Percentiles rank a stretch among this genome's conserved stretches.
Conservation (phyloP, 257 asterid species). For the Mentha longifolia region DNA sequence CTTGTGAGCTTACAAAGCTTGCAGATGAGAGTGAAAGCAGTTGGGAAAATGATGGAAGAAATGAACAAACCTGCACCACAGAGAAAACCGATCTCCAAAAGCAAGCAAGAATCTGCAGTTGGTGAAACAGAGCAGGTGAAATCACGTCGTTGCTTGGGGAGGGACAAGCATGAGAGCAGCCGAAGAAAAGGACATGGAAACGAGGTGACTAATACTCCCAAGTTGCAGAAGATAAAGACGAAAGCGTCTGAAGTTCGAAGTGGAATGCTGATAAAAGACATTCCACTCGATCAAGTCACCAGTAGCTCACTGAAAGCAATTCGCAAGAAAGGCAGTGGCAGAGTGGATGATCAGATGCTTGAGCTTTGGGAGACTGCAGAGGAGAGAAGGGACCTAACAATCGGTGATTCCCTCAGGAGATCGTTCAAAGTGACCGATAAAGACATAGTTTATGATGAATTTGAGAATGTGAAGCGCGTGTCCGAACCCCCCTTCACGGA, state of each 20-base stretch:
- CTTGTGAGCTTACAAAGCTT: slow-evolving; percentile 57
- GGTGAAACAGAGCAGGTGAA: slow-evolving; percentile 57
- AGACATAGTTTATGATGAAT: slow-evolving; percentile 50
- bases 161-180: slow-evolving; percentile 43
- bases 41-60: slow-evolving; percentile 63
- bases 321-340: slow-evolving; percentile 46
- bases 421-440: slow-evolving; percentile 47
- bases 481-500: slow-evolving; percentile 59
- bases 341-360: slow-evolving; percentile 76
- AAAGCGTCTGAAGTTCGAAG: slow-evolving; percentile 53
- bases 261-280: slow-evolving; percentile 69
- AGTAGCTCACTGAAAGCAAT: slow-evolving; percentile 42
- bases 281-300: slow-evolving; percentile 77
- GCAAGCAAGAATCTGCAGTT: slow-evolving; percentile 37
- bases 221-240: slow-evolving; percentile 58
- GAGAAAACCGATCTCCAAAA: slow-evolving; percentile 39
- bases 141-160: slow-evolving; percentile 49
- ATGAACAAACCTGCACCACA: slow-evolving; percentile 44
- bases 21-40: slow-evolving; percentile 59
- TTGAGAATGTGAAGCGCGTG: slow-evolving; percentile 43
- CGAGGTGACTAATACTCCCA: slow-evolving; percentile 49
- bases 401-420: slow-evolving; percentile 51
- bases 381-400: slow-evolving; percentile 43
- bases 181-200: slow-evolving; percentile 40
- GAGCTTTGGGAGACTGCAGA: slow-evolving; percentile 84